Base-by-base conservation (phyloP, 2,329 filamentous ascomycete genomes). In the Scedosporium dehoogii region DNA sequence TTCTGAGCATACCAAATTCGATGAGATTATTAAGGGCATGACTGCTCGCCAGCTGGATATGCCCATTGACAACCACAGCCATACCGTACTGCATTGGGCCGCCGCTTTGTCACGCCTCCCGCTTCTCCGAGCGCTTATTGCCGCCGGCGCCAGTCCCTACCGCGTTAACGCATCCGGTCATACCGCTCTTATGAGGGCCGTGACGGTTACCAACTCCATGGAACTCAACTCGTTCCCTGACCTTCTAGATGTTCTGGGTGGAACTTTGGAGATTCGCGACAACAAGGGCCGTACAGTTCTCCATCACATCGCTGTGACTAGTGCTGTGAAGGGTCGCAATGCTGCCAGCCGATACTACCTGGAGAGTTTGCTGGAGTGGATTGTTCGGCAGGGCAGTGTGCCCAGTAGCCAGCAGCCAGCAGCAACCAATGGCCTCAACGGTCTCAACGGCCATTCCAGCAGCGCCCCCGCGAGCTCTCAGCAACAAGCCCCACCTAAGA, bases 21-120 rank as follows among this genome's bases (percentile, higher is more conserved):
- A 92, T 10, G 51, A 61, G 6, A 88, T 90, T 46, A 84, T 99
- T 46, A 81, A 86, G 58, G 86, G 86, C 9, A 81, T 97, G 62
- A 88, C 86, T 1, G 85, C 90, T 0, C 79, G 87, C 46, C 93
- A 99, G 67, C 83, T 97, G 23, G 94, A 99, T 70, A 88, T 94
- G 72, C 93, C 94, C 1, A 91, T 99, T 63, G 94, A 99, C 70
- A 83, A 88, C 27, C 91, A 91, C 64, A 87, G 87, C 42, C 91
- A 97, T 70, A 97, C 92, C 18, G 92, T 92, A 2, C 79, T 99
- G 48, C 93, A 97, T 71, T 99, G 94, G 94, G 94, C 94, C 2
- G 92, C 94, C 4, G 97, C 94, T 4, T 80, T 99, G 57, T 92
- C 92, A 2, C 88, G 93, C 16, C 88, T 96, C 72, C 84, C 90